Evolutionary conservation across 495 filamentous ascomycete species (phyloP), one percentile per base, ranked within the genome.

Genomic region (Lophiostoma macrostomum): DNA sequence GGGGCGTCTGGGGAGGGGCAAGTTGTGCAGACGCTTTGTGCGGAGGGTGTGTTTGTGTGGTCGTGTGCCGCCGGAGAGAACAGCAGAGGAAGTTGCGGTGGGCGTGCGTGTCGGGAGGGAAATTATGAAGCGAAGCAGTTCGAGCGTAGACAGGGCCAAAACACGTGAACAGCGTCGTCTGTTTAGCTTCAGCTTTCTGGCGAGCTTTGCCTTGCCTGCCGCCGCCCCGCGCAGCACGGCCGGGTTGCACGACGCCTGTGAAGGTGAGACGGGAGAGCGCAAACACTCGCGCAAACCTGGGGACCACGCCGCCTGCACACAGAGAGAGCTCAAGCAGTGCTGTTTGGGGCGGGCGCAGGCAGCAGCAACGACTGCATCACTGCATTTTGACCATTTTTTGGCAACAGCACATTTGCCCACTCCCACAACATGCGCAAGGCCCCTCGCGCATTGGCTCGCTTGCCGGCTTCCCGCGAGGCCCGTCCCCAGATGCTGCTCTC

Each of bases 111-210:
- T 43, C 24, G 31, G 52, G 53, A 58, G 59, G 48, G 53, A 58
- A 53, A 58, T 56, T 58, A n/a, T n/a, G 59, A 63, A 63, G 59
- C 59, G 59, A 63, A 53, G 50, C n/a, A n/a, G n/a, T 42, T 50
- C 18, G 25, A 43, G 38, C 19, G 23, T 49, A 32, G 46, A 27
- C 27, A 57, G 48, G 42, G 43, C 42, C 46, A 24, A 63, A 62
- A 51, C 60, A 63, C 60, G 60, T 63, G 60, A 63, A 63, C 34
- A 25, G 43, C 12, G 16, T 7, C 35, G 8, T 18, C 8, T 18
- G 29, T 6, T 20, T 20, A 47, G 28, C 25, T 11, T 6, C 4
- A 36, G 10, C 30, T 13, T 7, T 13, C 4, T 25, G 22, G 7
- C 29, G 29, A 32, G 28, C 29, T 25, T 19, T 25, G 45, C 45